A percentile compares a stretch with the other conserved stretches of the same genome.
Evolutionary conservation across 2,329 filamentous ascomycete genomes (phyloP).

Genomic region (Fusarium nematophilum): DNA sequence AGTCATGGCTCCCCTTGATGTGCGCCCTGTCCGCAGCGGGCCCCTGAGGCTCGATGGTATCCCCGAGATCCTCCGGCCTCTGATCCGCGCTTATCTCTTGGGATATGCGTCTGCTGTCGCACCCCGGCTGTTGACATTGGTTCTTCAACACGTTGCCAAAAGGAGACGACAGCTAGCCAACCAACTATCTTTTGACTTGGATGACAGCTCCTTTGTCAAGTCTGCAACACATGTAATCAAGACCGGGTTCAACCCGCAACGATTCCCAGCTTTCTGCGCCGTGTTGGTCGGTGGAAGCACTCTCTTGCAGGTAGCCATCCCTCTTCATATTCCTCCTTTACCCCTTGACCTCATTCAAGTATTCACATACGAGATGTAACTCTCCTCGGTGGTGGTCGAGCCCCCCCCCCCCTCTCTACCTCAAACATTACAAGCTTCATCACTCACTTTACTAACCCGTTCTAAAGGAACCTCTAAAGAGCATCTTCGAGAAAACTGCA

Average conservation of each 20-base stretch:
- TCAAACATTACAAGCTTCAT: background rate
- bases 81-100: constrained; percentile 69
- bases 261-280: constrained; percentile 73
- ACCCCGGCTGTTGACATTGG: constrained; percentile 65
- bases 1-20: constrained; percentile 28
- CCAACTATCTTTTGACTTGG: constrained; percentile 43
- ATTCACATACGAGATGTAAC: constrained; percentile 4
- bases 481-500: constrained; percentile 42
- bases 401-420: background rate
- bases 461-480: constrained; percentile 46
- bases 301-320: constrained; percentile 64
- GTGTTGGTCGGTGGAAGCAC: constrained; percentile 69
- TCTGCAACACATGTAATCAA: constrained; percentile 56
- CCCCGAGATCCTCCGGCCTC: constrained; percentile 64
- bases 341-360: background rate
- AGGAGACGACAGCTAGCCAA: constrained; percentile 43
- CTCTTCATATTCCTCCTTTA: background rate
- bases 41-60: constrained; percentile 48
- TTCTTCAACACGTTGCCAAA: constrained; percentile 62
- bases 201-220: constrained; percentile 47
- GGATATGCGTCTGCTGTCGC: constrained; percentile 70
- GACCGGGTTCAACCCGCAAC: constrained; percentile 63
- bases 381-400: background rate
- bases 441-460: constrained; percentile 23
- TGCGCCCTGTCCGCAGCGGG: constrained; percentile 31